Base-by-base conservation (phyloP, 2,329 filamentous ascomycete species). In the Xylariaceae sp. region DNA sequence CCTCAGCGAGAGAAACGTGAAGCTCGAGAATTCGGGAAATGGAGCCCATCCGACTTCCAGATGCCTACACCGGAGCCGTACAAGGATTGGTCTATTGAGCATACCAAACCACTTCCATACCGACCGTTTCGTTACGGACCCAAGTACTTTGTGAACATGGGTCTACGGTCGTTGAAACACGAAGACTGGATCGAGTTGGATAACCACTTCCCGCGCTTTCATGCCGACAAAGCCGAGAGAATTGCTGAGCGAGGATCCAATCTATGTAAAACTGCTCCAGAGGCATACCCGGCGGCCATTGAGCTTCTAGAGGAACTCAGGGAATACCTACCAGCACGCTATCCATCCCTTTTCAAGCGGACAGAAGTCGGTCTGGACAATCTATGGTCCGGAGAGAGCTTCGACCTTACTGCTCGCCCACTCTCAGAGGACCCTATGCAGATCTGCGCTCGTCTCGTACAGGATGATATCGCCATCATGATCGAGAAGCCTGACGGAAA, bases 391-490 rank as follows among this genome's bases (percentile, higher is more conserved):
- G 79, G 83, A 6, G 90, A 95, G 73, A 77, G 73, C 7, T 90
- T 94, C 75, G 82, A 92, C 71, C 85, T 89, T 45, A 72, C 78
- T 1, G 77, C 82, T 60, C 77, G 84, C 0, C 87, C 87, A 0
- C 78, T 92, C 4, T 72, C 76, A 0, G 89, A 93, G 74, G 89
- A 94, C 67, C 89, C 90, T 0, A 93, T 95, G 86, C 80, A 83
- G 60, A 89, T 86, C 67, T 84, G 80, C 55, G 88, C 85, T 0
- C 83, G 89, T 1, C 80, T 93, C 17, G 76, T 90, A 2, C 90
- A 94, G 73, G 91, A 95, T 69, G 90, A 95, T 71, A 75, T 95
- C 0, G 90, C 90, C 0, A 82, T 95, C 57, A 93, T 95, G 90
- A 80, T 93, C 66, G 89, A 94, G 73, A 80, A 78, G 17, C 72